Conservation (phyloP, 164 flowering plant species). For the Aristolochia fimbriata region DNA sequence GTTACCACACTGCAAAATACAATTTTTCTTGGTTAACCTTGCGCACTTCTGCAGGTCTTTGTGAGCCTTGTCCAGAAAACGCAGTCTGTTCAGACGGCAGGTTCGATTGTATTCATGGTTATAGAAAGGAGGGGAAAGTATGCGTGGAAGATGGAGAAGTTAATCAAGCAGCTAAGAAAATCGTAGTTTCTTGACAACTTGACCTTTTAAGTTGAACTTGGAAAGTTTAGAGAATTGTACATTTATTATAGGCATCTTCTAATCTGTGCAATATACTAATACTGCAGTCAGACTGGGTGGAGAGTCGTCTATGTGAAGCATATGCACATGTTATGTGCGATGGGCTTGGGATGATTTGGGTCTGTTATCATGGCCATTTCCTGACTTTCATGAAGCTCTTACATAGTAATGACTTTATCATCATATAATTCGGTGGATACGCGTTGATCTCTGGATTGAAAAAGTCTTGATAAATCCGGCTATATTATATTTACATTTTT, state of each 20-base stretch:
- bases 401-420: background rate
- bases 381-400: conserved; percentile 3
- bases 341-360: conserved; percentile 71
- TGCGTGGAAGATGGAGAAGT: conserved; percentile 86
- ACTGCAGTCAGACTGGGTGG: conserved; percentile 55
- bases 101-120: conserved; percentile 66
- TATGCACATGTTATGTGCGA: conserved; percentile 49
- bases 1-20: too few species aligned
- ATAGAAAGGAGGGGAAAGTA: conserved; percentile 45
- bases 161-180: conserved; percentile 54
- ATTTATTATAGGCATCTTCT: background rate
- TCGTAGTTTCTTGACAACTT: conserved; percentile 36
- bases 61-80: conserved; percentile 80
- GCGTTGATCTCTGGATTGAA: background rate
- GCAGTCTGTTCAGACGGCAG: conserved; percentile 62
- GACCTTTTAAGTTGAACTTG: background rate
- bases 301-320: conserved; percentile 50
- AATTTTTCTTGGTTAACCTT: conserved; percentile 3
- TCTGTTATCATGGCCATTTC: conserved; percentile 24
- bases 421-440: background rate
- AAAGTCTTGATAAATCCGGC: background rate
- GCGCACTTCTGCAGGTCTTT: conserved; percentile 34
- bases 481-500: background rate
- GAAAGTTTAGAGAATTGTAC: too few species aligned
- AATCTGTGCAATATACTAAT: conserved; percentile 2